Conservation (phyloP, 495 filamentous ascomycete genomes). For the Barbatosphaeria neglecta region DNA sequence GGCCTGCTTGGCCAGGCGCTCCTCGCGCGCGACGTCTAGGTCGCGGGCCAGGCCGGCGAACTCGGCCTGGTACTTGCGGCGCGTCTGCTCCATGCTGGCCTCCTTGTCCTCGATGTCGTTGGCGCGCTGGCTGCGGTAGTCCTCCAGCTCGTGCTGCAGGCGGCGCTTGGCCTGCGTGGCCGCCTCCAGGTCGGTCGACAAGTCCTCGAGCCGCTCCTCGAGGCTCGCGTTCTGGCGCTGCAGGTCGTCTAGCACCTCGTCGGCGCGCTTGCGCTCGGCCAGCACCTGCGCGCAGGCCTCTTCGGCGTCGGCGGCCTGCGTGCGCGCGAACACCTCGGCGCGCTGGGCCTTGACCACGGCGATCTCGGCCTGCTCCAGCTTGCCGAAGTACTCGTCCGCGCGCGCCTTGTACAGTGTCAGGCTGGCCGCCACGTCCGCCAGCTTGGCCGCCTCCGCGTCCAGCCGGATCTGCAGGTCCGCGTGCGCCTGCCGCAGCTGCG, state of each 20-base stretch:
- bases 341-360: conserved; percentile 83
- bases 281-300: conserved; percentile 83
- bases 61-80: conserved; percentile 93
- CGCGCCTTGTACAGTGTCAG: conserved; percentile 84
- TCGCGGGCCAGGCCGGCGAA: conserved; percentile 82
- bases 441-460: conserved; percentile 77
- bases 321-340: conserved; percentile 87
- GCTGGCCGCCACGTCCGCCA: conserved; percentile 72
- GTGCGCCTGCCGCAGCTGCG: conserved; percentile 83
- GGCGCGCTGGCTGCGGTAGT: conserved; percentile 87
- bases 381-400: conserved; percentile 94
- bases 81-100: conserved; percentile 88
- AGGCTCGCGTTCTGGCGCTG: conserved; percentile 79
- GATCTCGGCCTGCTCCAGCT: conserved; percentile 94
- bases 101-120: conserved; percentile 98
- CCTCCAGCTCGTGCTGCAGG: conserved; percentile 93
- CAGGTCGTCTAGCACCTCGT: conserved; percentile 77
- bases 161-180: conserved; percentile 87
- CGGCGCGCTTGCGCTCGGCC: conserved; percentile 85
- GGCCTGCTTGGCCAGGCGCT: conserved; percentile 48
- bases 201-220: conserved; percentile 85
- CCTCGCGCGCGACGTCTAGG: conserved; percentile 86
- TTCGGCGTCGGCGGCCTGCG: conserved; percentile 79
- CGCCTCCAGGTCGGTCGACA: conserved; percentile 76
- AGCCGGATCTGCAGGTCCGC: conserved; percentile 88